Conservation (phyloP, 1,284 basidiomycete genomes). For the Papiliotrema terrestris region DNA sequence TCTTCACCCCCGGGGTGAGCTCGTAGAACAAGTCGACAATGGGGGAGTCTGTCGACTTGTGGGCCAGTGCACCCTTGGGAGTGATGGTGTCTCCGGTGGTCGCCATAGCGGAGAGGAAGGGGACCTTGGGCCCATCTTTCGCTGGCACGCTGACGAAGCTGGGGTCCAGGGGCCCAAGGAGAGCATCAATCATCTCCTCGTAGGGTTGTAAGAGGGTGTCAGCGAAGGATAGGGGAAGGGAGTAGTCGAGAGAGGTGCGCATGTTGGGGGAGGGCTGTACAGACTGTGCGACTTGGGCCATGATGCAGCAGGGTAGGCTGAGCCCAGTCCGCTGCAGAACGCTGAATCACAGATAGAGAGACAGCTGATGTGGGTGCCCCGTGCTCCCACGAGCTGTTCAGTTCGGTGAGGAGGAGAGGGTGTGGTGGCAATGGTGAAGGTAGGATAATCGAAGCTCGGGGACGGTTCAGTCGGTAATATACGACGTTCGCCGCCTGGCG, state of each 20-base stretch:
- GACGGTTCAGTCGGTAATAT: too few species aligned
- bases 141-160: neutral
- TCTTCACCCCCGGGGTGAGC: conserved; percentile 14
- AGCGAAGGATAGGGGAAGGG: neutral
- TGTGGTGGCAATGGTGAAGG: too few species aligned
- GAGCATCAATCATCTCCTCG: neutral
- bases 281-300: too few species aligned
- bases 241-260: neutral
- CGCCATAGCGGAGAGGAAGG: conserved; percentile 23
- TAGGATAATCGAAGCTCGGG: too few species aligned
- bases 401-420: too few species aligned
- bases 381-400: too few species aligned
- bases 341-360: too few species aligned
- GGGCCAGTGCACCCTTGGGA: conserved; percentile 22
- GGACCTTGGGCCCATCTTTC: neutral
- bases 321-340: too few species aligned
- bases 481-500: too few species aligned
- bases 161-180: neutral
- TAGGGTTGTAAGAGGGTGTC: neutral
- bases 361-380: too few species aligned
- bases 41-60: conserved; percentile 12
- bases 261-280: too few species aligned
- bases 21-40: conserved; percentile 29
- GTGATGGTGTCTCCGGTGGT: conserved; percentile 12
- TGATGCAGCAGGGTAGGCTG: too few species aligned